Evolutionary conservation across 1,139 yeast genomes (phyloP).

Genomic region (Diutina ranongensis): DNA sequence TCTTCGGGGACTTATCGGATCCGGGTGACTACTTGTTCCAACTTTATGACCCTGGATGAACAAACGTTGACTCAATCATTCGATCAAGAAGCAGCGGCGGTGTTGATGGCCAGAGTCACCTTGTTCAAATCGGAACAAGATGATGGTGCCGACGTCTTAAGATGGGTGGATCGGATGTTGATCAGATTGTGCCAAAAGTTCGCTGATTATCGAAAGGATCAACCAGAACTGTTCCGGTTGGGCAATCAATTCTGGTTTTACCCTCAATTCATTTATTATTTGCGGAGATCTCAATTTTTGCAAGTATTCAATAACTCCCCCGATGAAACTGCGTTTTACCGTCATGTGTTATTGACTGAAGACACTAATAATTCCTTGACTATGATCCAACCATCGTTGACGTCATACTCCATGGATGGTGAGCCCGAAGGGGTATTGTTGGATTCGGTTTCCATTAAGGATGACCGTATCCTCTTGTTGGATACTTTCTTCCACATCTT

Average conservation of each 20-base stretch:
- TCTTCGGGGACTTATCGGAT: conserved; percentile 73
- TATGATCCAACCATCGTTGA: conserved; percentile 94
- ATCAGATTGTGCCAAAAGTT: conserved; percentile 40
- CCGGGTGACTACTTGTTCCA: conserved; percentile 82
- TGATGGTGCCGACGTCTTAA: conserved; percentile 40
- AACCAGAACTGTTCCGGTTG: conserved; percentile 34
- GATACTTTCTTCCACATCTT: conserved; percentile 96
- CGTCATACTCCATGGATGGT: conserved; percentile 67
- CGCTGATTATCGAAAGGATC: conserved; percentile 40
- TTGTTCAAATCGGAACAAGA: conserved; percentile 77
- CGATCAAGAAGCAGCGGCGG: conserved; percentile 99
- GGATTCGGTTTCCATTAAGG: conserved; percentile 86
- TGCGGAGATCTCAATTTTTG: conserved; percentile 92
- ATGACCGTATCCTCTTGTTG: conserved; percentile 74
- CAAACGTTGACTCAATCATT: conserved; percentile 52
- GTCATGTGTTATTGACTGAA: conserved; percentile 85
- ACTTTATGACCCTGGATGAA: conserved; percentile 38
- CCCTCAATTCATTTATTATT: conserved; percentile 92
- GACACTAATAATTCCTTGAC: conserved; percentile 89
- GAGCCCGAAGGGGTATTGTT: conserved; percentile 91
- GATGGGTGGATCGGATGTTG: conserved; percentile 42
- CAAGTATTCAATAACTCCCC: conserved; percentile 97
- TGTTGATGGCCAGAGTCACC: conserved; percentile 86
- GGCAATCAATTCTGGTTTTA: conserved; percentile 42
- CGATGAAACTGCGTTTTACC: conserved; percentile 95